phyloP scores from a whole-genome alignment of 73 alveolate species.

The Paramecium caudatum region DNA sequence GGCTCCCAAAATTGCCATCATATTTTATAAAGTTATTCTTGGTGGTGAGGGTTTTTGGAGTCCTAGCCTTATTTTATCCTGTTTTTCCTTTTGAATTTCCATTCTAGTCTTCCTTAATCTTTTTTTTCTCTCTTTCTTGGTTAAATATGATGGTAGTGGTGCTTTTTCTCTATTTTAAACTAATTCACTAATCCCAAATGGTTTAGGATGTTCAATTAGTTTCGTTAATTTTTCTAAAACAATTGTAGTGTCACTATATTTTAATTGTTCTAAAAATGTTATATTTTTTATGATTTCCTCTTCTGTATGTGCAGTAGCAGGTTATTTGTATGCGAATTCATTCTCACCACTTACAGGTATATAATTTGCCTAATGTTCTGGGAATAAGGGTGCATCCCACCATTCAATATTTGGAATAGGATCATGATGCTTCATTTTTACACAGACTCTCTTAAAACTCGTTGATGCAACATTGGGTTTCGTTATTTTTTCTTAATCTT shows the following conservation, averaged over 20 bases:
- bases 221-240: conserved; percentile 82
- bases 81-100: conserved; percentile 87
- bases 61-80: conserved; percentile 91
- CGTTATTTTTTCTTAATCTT: conserved; percentile 9
- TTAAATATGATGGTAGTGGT: conserved; percentile 82
- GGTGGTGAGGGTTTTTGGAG: conserved; percentile 90
- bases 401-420: conserved; percentile 93
- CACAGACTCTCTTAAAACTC: conserved; percentile 73
- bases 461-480: conserved; percentile 2
- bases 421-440: conserved; percentile 87
- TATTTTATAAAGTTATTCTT: conserved; percentile 86
- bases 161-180: conserved; percentile 78
- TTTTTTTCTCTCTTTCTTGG: conserved; percentile 89
- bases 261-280: conserved; percentile 51
- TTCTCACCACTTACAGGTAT: conserved; percentile 53
- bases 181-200: conserved; percentile 79
- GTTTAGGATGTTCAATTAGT: conserved; percentile 88
- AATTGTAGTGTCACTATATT: conserved; percentile 65
- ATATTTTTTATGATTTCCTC: conserved; percentile 23
- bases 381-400: conserved; percentile 90
- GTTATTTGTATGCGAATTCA: conserved; percentile 43
- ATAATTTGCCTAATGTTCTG: conserved; percentile 71
- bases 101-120: conserved; percentile 81
- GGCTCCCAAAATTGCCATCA: conserved; percentile 88
- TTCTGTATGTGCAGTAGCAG: conserved; percentile 65